Base-by-base conservation (phyloP, 768 basidiomycete species). In the Russula olivacea region DNA sequence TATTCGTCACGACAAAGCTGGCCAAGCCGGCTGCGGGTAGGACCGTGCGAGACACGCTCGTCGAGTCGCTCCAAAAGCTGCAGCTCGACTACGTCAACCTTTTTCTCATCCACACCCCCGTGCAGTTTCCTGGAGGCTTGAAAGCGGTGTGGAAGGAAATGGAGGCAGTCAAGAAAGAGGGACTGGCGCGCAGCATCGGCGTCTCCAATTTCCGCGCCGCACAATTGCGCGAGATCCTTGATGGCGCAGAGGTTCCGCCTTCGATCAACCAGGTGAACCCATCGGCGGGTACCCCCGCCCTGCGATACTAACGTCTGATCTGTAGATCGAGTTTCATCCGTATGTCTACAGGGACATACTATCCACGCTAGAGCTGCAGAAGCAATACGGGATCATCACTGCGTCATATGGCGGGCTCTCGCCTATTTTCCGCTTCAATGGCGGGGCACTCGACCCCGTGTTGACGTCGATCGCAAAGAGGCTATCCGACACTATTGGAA, bases 301-400 rank as follows among this genome's bases (percentile, higher is more conserved):
- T 43, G 11, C 36, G 32, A 30, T 34, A 40, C n/a, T 54, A 12
- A 41, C 30, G 12, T 45, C 25, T 28, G 23, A 47, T 47, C 3
- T 28, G n/a, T 34, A 81, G 79, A 70, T 84, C 25, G 83, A 85
- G 69, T 76, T 78, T 38, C 83, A 85, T 66, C 82, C 82, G 14
- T 80, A 83, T 70, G 73, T 80, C 36, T 78, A 77, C 67, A 75
- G 79, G 64, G 76, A 76, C 14, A 72, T 80, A 58, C 69, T 73
- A 41, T 69, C 76, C 4, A 69, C 71, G n/a, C 63, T 78, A 30
- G 75, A 72, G 32, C 50, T 73, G n/a, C 71, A 75, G 52, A 69
- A 75, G 59, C 40, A 75, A 65, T 61, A 78, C 50, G 69, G 71
- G 41, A 80, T 81, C 59, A 68, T 75, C 25, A 75, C 74, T 2